Conservation (phyloP, 1,284 basidiomycete genomes). For the Puccinia horiana region DNA sequence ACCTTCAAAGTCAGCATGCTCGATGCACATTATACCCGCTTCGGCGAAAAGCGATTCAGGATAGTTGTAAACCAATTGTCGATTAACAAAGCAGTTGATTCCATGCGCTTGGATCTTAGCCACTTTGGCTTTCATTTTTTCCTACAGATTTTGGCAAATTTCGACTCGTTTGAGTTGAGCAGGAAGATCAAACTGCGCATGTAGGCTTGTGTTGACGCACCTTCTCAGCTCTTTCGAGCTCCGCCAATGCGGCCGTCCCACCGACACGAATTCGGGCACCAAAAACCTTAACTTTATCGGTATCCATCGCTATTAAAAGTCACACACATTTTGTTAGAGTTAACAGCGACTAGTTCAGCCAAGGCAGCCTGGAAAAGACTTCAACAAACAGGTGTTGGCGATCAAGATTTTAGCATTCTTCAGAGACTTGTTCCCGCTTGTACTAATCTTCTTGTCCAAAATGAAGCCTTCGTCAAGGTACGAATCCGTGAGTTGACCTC, state of each 20-base stretch:
- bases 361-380: neutral
- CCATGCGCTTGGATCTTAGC: constrained; percentile 91
- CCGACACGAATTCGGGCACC: constrained; percentile 95
- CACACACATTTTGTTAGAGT: neutral
- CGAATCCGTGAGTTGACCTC: constrained; percentile 95
- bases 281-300: constrained; percentile 99
- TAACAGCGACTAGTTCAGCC: neutral
- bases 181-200: neutral
- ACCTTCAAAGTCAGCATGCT: constrained; percentile 99
- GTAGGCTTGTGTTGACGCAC: constrained; percentile 60
- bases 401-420: constrained; percentile 96
- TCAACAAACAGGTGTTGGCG: constrained; percentile 82
- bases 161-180: neutral
- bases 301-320: constrained; percentile 81
- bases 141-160: constrained; percentile 62
- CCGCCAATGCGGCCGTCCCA: constrained; percentile 91
- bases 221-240: constrained; percentile 92
- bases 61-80: constrained; percentile 99
- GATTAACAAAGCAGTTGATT: constrained; percentile 97
- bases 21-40: constrained; percentile 91
- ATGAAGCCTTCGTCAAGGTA: constrained; percentile 99
- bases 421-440: constrained; percentile 90
- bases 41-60: constrained; percentile 92
- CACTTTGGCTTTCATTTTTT: constrained; percentile 99
- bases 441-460: constrained; percentile 92